Evolutionary conservation across 495 filamentous ascomycete genomes (phyloP).

Genomic region (Aspergillus saccharolyticus): DNA sequence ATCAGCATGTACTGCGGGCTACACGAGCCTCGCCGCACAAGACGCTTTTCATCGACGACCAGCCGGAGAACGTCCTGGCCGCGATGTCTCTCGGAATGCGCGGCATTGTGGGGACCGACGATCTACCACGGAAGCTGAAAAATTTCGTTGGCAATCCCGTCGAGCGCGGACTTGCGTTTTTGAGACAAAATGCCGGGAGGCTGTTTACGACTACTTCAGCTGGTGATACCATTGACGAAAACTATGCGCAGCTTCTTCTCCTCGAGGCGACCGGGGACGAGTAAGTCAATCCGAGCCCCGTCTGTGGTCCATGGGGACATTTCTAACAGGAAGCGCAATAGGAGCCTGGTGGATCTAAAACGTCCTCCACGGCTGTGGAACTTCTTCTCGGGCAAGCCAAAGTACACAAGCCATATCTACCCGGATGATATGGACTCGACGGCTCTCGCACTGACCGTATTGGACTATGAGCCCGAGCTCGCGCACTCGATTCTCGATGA

Average conservation of each 20-base stretch:
- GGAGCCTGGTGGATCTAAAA: slow-evolving; percentile 14
- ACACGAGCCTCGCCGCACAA: not conserved
- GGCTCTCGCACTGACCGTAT: slow-evolving; percentile 8
- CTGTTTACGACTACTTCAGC: not conserved
- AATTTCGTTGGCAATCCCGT: not conserved
- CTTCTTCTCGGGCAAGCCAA: slow-evolving; percentile 10
- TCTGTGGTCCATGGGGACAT: too few species aligned
- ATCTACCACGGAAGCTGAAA: not conserved
- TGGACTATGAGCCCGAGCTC: not conserved
- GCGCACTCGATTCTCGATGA: slow-evolving; percentile 17
- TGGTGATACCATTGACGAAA: slow-evolving; percentile 12
- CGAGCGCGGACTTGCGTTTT: slow-evolving; percentile 6
- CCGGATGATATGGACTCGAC: slow-evolving; percentile 28
- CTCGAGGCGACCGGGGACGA: slow-evolving; percentile 9
- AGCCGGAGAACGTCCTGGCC: not conserved
- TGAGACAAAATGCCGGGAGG: not conserved
- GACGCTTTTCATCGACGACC: slow-evolving; percentile 6
- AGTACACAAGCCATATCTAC: slow-evolving; percentile 1
- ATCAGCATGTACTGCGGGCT: not conserved
- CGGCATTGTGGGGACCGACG: not conserved
- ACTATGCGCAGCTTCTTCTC: slow-evolving; percentile 19
- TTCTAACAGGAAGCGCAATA: too few species aligned
- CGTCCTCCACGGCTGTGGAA: slow-evolving; percentile 8
- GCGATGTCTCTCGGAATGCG: slow-evolving; percentile 3
- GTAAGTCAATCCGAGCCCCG: too few species aligned